Base-by-base conservation (phyloP, 1,284 basidiomycete genomes). In the Ceratorhiza oryzae-sativae region DNA sequence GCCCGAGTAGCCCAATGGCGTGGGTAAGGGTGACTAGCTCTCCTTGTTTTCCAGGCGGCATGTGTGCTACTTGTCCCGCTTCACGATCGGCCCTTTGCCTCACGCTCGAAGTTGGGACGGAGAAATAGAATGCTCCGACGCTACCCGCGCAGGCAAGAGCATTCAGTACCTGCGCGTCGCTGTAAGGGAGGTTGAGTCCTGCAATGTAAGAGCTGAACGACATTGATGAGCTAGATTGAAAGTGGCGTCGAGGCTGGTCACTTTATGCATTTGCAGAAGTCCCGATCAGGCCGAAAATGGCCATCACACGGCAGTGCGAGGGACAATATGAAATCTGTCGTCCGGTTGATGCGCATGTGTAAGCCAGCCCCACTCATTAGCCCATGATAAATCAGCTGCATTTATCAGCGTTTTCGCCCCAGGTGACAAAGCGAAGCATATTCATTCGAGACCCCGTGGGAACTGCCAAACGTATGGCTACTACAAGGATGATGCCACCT, bases 391-490 rank as follows among this genome's bases (percentile, higher is more conserved):
- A 13, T 39, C n/a, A 3, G 18, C 42, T 18, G 15, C 6, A 45
- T 45, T 18, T 45, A 45, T 18, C 18, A 18, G 42, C 18, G 6
- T 45, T 3, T 18, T 10, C 15, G 42, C 18, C n/a, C 36, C 36
- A 6, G 36, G 8, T 39, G 6, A 6, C 36, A 39, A 39, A 39
- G 8, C n/a, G n/a, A n/a, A n/a, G n/a, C n/a, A n/a, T n/a, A n/a
- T n/a, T n/a, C n/a, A n/a, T n/a, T n/a, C n/a, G n/a, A n/a, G n/a
- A n/a, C n/a, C n/a, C n/a, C n/a, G n/a, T 39, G 36, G 9, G 15
- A 56, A 56, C 42, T 62, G 49, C 60, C 60, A 62, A 41, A 62
- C 32, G 49, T n/a, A n/a, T n/a, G n/a, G n/a, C n/a, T n/a, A n/a
- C n/a, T n/a, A n/a, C n/a, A n/a, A n/a, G n/a, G n/a, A n/a, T n/a